Percentiles rank a stretch among this genome's conserved stretches.
Conservation (phyloP, 768 basidiomycete genomes). For the Boletus sensibilis region DNA sequence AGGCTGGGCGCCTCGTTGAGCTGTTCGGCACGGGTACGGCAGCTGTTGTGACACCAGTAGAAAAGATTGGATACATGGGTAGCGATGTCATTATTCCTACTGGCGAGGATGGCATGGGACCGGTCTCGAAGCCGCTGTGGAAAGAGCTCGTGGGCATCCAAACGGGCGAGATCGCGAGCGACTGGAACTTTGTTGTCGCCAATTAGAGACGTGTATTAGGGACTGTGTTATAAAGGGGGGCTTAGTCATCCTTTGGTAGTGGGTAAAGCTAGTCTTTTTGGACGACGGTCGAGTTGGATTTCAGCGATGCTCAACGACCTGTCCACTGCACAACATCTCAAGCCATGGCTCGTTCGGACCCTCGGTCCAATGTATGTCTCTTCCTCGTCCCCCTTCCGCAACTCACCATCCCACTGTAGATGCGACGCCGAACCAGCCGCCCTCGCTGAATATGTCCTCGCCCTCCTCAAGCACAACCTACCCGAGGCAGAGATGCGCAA, state of each 20-base stretch:
- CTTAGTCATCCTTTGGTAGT: conserved; percentile 16
- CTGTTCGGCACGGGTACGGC: conserved; percentile 52
- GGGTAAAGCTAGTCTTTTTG: background rate
- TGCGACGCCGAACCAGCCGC: conserved; percentile 96
- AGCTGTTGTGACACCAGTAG: conserved; percentile 53
- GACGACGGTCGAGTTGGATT: background rate
- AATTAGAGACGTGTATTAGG: background rate
- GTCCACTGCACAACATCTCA: conserved; percentile 63
- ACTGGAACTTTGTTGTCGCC: conserved; percentile 67
- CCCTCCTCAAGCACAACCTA: conserved; percentile 87
- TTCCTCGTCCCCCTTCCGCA: background rate
- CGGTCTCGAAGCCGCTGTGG: conserved; percentile 50
- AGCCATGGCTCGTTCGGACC: conserved; percentile 84
- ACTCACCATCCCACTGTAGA: conserved; percentile 43
- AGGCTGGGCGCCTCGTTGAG: conserved; percentile 45
- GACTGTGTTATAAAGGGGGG: background rate
- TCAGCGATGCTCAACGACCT: conserved; percentile 64
- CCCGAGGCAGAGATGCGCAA: conserved; percentile 79
- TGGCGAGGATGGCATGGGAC: conserved; percentile 73
- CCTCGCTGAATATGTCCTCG: conserved; percentile 91
- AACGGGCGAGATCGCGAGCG: conserved; percentile 70
- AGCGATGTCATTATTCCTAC: conserved; percentile 55
- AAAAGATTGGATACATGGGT: conserved; percentile 58
- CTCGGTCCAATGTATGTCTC: conserved; percentile 80
- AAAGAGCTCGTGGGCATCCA: conserved; percentile 61